Evolutionary conservation across 495 filamentous ascomycete species (phyloP).

Genomic region (Daldinia vernicosa): DNA sequence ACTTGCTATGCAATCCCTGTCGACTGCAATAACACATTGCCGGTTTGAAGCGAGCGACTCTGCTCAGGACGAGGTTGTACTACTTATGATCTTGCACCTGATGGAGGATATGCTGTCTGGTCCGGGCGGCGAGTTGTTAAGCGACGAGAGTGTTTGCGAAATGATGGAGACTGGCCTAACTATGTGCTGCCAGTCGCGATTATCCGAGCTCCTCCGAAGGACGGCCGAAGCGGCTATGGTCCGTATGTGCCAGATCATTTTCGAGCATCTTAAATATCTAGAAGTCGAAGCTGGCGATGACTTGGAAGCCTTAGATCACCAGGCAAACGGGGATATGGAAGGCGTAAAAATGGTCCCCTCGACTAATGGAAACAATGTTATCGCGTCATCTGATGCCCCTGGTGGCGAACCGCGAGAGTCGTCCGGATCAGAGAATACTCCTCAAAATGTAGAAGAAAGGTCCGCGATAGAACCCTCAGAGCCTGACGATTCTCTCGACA

Average conservation of each 20-base stretch:
- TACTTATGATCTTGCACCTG: conserved; percentile 91
- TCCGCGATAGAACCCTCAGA: conserved; percentile 39
- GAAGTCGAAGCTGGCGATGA: conserved; percentile 74
- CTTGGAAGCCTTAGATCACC: conserved; percentile 64
- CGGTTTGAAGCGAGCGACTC: conserved; percentile 96
- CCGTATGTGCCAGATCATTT: conserved; percentile 97
- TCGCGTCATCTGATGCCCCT: conserved; percentile 53
- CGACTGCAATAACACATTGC: conserved; percentile 95
- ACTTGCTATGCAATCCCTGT: conserved; percentile 92
- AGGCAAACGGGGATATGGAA: conserved; percentile 73
- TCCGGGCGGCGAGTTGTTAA: conserved; percentile 87
- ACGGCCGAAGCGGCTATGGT: conserved; percentile 98
- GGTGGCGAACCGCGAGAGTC: conserved; percentile 58
- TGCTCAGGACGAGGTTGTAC: conserved; percentile 91
- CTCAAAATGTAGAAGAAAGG: conserved; percentile 38
- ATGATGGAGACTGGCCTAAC: conserved; percentile 99
- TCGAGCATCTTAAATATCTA: conserved; percentile 86
- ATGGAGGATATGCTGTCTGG: conserved; percentile 98
- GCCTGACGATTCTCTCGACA: conserved; percentile 60
- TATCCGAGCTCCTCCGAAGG: conserved; percentile 89
- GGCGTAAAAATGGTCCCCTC: conserved; percentile 88
- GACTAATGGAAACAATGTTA: conserved; percentile 73
- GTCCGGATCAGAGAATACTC: conserved; percentile 53
- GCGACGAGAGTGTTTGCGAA: conserved; percentile 96
- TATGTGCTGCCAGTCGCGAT: conserved; percentile 93